These are phyloP conservation scores for Epichloe aotearoae DNA, from an alignment of 2,329 filamentous ascomycete genomes.

Conservation along the genomic window DNA sequence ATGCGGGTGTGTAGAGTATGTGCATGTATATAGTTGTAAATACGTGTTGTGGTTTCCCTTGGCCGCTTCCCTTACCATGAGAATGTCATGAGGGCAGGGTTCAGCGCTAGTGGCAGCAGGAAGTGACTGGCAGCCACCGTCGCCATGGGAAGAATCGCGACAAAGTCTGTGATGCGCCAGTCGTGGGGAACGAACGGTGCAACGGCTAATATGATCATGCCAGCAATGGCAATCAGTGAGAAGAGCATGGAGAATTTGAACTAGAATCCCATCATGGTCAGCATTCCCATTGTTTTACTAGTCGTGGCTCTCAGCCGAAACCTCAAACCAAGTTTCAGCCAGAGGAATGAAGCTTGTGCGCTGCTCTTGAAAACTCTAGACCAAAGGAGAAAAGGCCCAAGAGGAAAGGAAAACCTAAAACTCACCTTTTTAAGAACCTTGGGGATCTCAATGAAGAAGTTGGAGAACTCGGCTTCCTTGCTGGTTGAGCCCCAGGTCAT, in stretches of 20 bases:
- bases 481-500: constrained; percentile 78
- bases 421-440: constrained; percentile 68
- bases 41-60: background rate
- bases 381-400: too few species aligned
- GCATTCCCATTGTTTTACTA: background rate
- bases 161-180: constrained; percentile 57
- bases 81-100: constrained; percentile 70
- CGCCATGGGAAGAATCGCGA: constrained; percentile 64
- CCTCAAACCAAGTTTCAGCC: constrained; percentile 3
- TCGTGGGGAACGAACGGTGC: constrained; percentile 50
- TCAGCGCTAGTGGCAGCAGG: constrained; percentile 57
- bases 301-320: background rate
- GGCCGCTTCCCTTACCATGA: constrained; percentile 42
- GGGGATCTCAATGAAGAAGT: constrained; percentile 75
- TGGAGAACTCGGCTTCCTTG: constrained; percentile 69
- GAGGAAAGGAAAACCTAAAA: constrained; percentile 17
- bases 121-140: constrained; percentile 58
- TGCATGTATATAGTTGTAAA: background rate
- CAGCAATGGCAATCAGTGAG: constrained; percentile 40
- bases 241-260: constrained; percentile 65
- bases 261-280: constrained; percentile 17
- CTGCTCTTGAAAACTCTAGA: too few species aligned
- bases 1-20: background rate
- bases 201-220: constrained; percentile 51
- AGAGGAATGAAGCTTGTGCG: constrained; percentile 8